These are phyloP conservation scores for Periglandula ipomoeae DNA, from an alignment of 2,329 filamentous ascomycete species.

Conservation along the genomic window DNA sequence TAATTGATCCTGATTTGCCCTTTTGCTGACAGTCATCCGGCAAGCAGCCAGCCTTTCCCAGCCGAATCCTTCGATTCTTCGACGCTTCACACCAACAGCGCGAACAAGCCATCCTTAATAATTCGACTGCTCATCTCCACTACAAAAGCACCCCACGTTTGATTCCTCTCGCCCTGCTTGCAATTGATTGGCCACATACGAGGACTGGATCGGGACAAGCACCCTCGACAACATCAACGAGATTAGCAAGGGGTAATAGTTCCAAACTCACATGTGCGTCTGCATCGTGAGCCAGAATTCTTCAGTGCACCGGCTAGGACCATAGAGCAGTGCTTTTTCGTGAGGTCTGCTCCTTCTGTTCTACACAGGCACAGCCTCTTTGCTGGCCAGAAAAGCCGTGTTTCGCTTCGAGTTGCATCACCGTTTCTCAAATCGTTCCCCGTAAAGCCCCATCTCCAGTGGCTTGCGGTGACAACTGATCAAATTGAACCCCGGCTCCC, in stretches of 20 bases:
- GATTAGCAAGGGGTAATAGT: neutral
- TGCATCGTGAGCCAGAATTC: neutral
- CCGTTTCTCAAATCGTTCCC: neutral
- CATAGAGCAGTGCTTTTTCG: neutral
- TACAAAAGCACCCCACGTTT: too few relatives aligned
- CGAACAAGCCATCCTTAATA: neutral
- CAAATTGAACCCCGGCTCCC: neutral
- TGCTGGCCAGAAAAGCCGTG: neutral
- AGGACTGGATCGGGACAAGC: neutral
- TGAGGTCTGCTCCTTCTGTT: neutral
- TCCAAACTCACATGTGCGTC: neutral
- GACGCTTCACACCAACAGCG: too few relatives aligned
- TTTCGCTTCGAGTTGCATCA: neutral
- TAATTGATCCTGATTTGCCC: neutral
- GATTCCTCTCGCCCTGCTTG: neutral
- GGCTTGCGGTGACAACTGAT: neutral
- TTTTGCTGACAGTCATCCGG: too few relatives aligned
- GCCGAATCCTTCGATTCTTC: too few relatives aligned
- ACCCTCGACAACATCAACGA: neutral
- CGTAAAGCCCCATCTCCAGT: neutral
- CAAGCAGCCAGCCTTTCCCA: too few relatives aligned
- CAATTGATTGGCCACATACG: constrained; percentile 1
- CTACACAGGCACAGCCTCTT: neutral
- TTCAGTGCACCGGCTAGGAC: neutral
- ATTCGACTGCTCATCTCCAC: neutral